Percentiles rank a stretch among this genome's conserved stretches.
phyloP scores from a whole-genome alignment of 305 asterid genomes.

The Stenogyne calaminthoides region DNA sequence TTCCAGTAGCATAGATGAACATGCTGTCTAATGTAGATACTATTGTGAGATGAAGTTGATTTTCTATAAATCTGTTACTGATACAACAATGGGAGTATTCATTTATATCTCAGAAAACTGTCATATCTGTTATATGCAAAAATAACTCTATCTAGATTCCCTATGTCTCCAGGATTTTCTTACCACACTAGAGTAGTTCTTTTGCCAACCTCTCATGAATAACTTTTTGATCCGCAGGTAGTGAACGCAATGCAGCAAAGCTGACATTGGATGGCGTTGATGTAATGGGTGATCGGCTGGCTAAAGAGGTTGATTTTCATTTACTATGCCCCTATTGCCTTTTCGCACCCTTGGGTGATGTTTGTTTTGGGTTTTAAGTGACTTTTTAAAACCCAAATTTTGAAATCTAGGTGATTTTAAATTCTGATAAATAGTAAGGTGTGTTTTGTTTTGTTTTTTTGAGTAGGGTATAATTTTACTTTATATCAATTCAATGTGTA shows the following conservation, averaged over 20 bases:
- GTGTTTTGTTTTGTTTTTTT: no score
- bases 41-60: background rate
- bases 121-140: background rate
- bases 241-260: slow-evolving; percentile 67
- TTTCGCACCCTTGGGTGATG: background rate
- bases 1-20: background rate
- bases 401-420: no score
- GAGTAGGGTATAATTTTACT: no score
- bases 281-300: slow-evolving; percentile 83
- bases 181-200: slow-evolving; percentile 15
- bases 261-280: slow-evolving; percentile 83
- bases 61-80: background rate
- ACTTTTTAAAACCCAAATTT: no score
- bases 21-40: background rate
- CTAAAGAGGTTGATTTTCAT: slow-evolving; percentile 72
- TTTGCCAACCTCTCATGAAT: slow-evolving; percentile 12
- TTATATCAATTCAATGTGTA: no score
- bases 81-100: slow-evolving; percentile 14
- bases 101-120: background rate
- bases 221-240: slow-evolving; percentile 55
- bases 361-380: no score
- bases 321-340: slow-evolving; percentile 19
- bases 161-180: background rate
- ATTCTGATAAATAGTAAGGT: no score
- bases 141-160: background rate